These are phyloP conservation scores for Mentha longifolia DNA, from an alignment of 257 asterid species.

Conservation along the genomic window DNA sequence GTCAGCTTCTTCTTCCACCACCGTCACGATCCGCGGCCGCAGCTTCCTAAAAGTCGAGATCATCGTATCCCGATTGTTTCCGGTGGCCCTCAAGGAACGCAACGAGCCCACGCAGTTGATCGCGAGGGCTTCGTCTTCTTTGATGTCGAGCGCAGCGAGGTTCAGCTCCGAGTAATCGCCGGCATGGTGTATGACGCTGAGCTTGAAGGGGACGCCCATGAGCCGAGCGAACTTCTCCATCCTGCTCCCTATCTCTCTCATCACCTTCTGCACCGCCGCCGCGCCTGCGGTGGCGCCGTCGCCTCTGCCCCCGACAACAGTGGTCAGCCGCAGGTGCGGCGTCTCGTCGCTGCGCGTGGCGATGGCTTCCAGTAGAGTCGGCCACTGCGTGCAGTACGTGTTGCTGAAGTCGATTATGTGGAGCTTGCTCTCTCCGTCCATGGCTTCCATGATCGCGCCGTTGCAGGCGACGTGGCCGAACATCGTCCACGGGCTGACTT, in stretches of 20 bases:
- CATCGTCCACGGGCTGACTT: slow-evolving; percentile 91
- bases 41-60: slow-evolving; percentile 57
- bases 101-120: slow-evolving; percentile 73
- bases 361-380: slow-evolving; percentile 90
- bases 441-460: slow-evolving; percentile 91
- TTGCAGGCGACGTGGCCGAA: slow-evolving; percentile 95
- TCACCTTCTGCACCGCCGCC: slow-evolving; percentile 57
- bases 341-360: slow-evolving; percentile 86
- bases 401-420: slow-evolving; percentile 86
- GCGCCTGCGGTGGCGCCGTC: slow-evolving; percentile 36
- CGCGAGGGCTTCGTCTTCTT: slow-evolving; percentile 79
- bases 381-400: slow-evolving; percentile 98
- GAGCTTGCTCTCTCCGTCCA: slow-evolving; percentile 68
- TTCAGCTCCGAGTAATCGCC: slow-evolving; percentile 76
- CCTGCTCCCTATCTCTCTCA: slow-evolving; percentile 80
- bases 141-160: slow-evolving; percentile 54
- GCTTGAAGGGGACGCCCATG: slow-evolving; percentile 92
- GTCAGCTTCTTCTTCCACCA: slow-evolving; percentile 95
- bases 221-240: slow-evolving; percentile 94
- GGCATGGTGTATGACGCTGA: slow-evolving; percentile 63
- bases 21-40: slow-evolving; percentile 64
- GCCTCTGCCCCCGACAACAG: slow-evolving; percentile 52
- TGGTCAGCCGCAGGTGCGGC: slow-evolving; percentile 77
- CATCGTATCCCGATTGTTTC: slow-evolving; percentile 53
- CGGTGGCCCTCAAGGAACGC: slow-evolving; percentile 56